Percentiles rank a stretch among this genome's conserved stretches.
phyloP scores from a whole-genome alignment of 2,329 filamentous ascomycete species.

The Phialophora chinensis region DNA sequence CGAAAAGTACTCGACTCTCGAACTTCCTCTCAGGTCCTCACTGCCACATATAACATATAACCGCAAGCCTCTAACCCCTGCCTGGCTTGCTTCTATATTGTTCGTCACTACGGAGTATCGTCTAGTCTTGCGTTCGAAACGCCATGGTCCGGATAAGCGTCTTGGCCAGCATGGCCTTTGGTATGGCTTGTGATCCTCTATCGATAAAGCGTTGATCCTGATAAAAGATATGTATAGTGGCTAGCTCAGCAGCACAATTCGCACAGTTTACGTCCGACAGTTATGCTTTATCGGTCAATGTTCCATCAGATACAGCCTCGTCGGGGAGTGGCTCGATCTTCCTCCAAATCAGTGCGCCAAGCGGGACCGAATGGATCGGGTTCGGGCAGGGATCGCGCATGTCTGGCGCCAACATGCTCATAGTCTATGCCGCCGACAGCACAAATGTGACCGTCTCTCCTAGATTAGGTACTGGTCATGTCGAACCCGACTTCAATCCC shows the following conservation, averaged over 20 bases:
- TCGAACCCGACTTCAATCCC: constrained; percentile 51
- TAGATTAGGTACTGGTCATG: constrained; percentile 53
- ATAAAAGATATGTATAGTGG: constrained; percentile 24
- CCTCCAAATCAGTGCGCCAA: constrained; percentile 63
- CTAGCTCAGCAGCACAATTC: constrained; percentile 35
- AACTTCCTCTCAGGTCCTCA: not conserved
- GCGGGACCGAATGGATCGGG: constrained; percentile 60
- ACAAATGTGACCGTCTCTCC: constrained; percentile 65
- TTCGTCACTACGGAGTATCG: not conserved
- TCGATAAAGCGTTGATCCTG: constrained; percentile 45
- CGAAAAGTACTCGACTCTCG: not conserved
- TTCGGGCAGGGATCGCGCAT: constrained; percentile 63
- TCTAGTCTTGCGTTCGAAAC: constrained; percentile 9
- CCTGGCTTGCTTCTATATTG: not conserved
- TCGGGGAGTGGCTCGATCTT: constrained; percentile 62
- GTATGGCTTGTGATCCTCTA: constrained; percentile 15
- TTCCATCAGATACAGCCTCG: constrained; percentile 59
- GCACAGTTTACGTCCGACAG: constrained; percentile 26
- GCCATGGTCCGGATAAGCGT: constrained; percentile 27
- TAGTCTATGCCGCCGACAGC: constrained; percentile 62
- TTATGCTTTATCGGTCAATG: constrained; percentile 53
- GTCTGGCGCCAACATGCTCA: constrained; percentile 63
- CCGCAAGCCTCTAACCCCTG: not conserved
- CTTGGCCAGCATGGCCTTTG: constrained; percentile 30
- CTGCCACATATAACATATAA: not conserved